Percentiles rank a stretch among this genome's conserved stretches.
Evolutionary conservation across 2,329 filamentous ascomycete genomes (phyloP).

Genomic region (Intubia oerlemansii): DNA sequence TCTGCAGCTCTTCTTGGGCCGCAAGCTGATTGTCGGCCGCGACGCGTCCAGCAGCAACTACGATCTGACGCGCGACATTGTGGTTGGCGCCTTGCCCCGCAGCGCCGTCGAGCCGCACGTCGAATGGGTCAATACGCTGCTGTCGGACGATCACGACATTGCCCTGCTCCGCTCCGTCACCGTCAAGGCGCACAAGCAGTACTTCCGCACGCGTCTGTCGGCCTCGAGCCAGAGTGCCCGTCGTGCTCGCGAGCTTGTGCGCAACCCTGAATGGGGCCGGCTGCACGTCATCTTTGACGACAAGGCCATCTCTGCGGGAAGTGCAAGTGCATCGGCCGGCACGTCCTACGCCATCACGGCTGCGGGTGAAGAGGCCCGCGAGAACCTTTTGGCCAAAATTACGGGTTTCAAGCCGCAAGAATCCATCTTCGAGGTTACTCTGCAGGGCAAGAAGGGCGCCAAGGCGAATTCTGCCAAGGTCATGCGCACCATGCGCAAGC

Average conservation of each 20-base stretch:
- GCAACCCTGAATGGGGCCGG: constrained; percentile 47
- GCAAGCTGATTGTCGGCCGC: constrained; percentile 56
- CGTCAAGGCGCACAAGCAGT: constrained; percentile 78
- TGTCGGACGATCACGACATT: constrained; percentile 59
- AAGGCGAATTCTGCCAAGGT: constrained; percentile 48
- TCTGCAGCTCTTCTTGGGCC: constrained; percentile 83
- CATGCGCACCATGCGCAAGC: constrained; percentile 51
- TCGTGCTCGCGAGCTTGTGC: constrained; percentile 56
- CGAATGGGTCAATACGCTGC: constrained; percentile 65
- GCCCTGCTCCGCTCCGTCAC: constrained; percentile 49
- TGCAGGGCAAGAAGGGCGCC: constrained; percentile 40
- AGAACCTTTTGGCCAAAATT: constrained; percentile 54
- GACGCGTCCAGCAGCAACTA: constrained; percentile 36
- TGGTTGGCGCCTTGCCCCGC: constrained; percentile 56
- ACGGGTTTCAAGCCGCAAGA: constrained; percentile 77
- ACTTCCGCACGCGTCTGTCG: constrained; percentile 72
- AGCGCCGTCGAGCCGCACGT: constrained; percentile 52
- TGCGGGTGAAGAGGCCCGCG: constrained; percentile 33
- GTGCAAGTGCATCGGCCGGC: too few species aligned
- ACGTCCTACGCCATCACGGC: constrained; percentile 24
- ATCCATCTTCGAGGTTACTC: constrained; percentile 86
- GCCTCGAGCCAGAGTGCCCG: constrained; percentile 83
- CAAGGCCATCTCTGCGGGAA: too few species aligned
- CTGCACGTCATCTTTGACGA: constrained; percentile 56
- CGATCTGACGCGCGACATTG: constrained; percentile 58